Percentiles rank a stretch among this genome's conserved stretches.
These are phyloP conservation scores for Athelia sp. DNA, from an alignment of 1,284 basidiomycete genomes.

Conservation along the genomic window DNA sequence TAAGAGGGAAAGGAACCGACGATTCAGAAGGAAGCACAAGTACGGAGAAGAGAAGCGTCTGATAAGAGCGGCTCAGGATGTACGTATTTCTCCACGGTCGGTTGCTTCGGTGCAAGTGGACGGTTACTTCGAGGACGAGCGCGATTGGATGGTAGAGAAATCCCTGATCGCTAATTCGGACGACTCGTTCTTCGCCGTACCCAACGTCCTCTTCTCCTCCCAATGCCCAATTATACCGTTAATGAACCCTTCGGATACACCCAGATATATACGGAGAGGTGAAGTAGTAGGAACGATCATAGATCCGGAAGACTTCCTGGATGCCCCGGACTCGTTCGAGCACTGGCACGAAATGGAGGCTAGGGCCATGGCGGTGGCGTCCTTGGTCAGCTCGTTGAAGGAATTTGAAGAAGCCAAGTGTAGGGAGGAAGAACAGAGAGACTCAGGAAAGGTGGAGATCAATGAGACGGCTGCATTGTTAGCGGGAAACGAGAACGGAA, in stretches of 20 bases:
- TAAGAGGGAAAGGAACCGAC: neutral
- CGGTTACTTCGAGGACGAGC: neutral
- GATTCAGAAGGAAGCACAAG: neutral
- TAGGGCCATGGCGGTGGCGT: too few species aligned
- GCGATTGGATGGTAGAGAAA: neutral
- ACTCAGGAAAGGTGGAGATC: too few species aligned
- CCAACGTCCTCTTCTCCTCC: neutral
- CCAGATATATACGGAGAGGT: neutral
- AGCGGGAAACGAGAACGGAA: too few species aligned
- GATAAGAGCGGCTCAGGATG: neutral
- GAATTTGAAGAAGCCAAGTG: too few species aligned
- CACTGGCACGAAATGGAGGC: neutral
- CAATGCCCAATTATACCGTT: neutral
- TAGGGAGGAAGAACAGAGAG: too few species aligned
- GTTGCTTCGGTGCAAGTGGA: neutral
- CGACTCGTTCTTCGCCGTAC: neutral
- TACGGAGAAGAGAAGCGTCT: neutral
- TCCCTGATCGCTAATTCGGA: neutral
- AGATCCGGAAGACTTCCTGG: neutral
- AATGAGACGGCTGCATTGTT: too few species aligned
- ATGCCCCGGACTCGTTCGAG: neutral
- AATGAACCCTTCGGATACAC: neutral
- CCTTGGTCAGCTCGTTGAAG: too few species aligned
- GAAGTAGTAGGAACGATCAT: neutral
- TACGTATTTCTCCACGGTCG: neutral